These are phyloP conservation scores for Nepenthes gracilis DNA, from an alignment of 148 eudicot species.

Conservation along the genomic window DNA sequence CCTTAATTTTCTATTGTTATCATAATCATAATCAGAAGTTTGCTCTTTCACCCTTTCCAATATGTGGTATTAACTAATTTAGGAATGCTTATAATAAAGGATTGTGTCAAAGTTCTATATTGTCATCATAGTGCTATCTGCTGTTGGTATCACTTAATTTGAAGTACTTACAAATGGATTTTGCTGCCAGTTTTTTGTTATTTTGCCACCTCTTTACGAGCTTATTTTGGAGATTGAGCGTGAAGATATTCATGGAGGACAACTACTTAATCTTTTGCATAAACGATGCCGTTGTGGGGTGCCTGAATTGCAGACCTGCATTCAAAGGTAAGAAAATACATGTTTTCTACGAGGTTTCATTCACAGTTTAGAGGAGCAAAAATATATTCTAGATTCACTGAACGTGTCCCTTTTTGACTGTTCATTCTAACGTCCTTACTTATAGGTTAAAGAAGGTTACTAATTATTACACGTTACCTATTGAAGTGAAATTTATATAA, in stretches of 20 bases:
- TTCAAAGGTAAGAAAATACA: constrained; percentile 52
- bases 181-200: constrained; percentile 69
- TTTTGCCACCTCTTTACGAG: constrained; percentile 86
- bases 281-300: constrained; percentile 97
- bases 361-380: not conserved
- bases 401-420: not conserved
- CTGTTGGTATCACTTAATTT: not conserved
- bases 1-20: too few species aligned
- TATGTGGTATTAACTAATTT: too few species aligned
- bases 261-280: constrained; percentile 79
- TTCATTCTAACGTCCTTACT: not conserved
- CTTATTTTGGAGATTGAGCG: constrained; percentile 84
- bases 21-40: too few species aligned
- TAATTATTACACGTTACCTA: too few species aligned
- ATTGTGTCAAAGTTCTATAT: not conserved
- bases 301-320: constrained; percentile 88
- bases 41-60: too few species aligned
- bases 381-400: too few species aligned
- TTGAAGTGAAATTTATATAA: too few species aligned
- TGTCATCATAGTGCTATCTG: not conserved
- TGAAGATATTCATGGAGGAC: constrained; percentile 67
- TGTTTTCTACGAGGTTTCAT: not conserved
- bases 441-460: too few species aligned
- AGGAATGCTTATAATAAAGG: too few species aligned
- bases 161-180: constrained; percentile 11